phyloP scores from a whole-genome alignment of 441 rosid species.

The Brassica hybrid region DNA sequence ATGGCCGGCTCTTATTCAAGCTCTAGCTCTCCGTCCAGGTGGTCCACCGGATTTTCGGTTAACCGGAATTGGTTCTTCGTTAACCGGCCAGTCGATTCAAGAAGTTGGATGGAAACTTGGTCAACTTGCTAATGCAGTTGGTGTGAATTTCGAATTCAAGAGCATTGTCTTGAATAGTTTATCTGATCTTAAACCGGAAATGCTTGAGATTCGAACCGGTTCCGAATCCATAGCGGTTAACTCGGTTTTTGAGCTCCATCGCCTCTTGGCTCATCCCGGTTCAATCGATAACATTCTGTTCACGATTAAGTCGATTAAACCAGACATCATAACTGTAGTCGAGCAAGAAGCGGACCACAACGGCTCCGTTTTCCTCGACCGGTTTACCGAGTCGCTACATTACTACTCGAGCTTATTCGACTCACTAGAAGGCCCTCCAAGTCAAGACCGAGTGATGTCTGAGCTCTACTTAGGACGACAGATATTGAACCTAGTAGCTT shows the following conservation, averaged over 20 bases:
- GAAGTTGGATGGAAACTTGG: conserved; percentile 65
- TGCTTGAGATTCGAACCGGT: conserved; percentile 53
- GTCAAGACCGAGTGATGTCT: conserved; percentile 60
- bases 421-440: conserved; percentile 62
- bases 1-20: conserved; percentile 79
- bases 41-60: conserved; percentile 68
- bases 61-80: conserved; percentile 66
- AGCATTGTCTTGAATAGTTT: conserved; percentile 54
- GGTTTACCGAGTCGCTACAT: conserved; percentile 63
- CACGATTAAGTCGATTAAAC: conserved; percentile 54
- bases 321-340: conserved; percentile 58
- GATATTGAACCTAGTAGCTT: conserved; percentile 64
- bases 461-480: conserved; percentile 63
- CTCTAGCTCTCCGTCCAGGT: conserved; percentile 62
- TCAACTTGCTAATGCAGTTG: conserved; percentile 53
- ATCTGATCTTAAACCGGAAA: conserved; percentile 60
- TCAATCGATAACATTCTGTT: conserved; percentile 54
- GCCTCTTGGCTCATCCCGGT: conserved; percentile 53
- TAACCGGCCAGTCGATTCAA: conserved; percentile 56
- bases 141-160: conserved; percentile 60
- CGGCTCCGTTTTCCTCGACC: conserved; percentile 52
- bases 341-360: conserved; percentile 77
- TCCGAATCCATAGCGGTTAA: conserved; percentile 59
- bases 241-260: conserved; percentile 63
- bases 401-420: conserved; percentile 69